phyloP scores from a whole-genome alignment of 1,284 basidiomycete genomes.

The Salmacisia buchloeana region DNA sequence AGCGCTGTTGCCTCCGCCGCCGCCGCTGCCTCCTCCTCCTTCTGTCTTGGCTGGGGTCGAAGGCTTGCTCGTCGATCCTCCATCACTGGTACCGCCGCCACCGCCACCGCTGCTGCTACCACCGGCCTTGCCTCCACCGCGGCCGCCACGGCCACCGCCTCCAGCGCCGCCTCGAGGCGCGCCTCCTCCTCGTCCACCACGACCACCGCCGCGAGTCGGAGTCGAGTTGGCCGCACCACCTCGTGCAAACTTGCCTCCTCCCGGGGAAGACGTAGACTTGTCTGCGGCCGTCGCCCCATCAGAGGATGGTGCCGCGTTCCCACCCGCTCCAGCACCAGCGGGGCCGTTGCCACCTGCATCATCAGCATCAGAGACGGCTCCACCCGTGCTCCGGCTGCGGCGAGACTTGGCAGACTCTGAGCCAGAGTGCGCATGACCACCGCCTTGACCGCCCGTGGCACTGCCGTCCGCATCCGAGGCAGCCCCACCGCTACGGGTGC shows the following conservation, averaged over 20 bases:
- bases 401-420: constrained; percentile 2
- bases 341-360: too few relatives aligned
- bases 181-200: neutral
- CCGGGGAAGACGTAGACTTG: neutral
- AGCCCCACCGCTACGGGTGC: neutral
- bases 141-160: neutral
- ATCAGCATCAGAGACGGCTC: neutral
- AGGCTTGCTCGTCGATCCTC: neutral
- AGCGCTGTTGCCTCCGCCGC: neutral
- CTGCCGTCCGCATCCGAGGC: neutral
- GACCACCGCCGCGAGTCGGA: neutral
- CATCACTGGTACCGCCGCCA: neutral
- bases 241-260: neutral
- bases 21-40: neutral
- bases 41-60: neutral
- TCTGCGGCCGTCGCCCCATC: too few relatives aligned
- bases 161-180: neutral
- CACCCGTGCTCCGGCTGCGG: neutral
- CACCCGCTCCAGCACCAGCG: too few relatives aligned
- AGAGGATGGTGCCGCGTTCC: too few relatives aligned
- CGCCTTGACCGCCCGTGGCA: too few relatives aligned
- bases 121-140: neutral
- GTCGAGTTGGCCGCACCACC: neutral
- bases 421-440: neutral
- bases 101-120: neutral